Evolutionary conservation across 192 early-diverging fungal genomes (phyloP).

Genomic region (Dispira simplex): DNA sequence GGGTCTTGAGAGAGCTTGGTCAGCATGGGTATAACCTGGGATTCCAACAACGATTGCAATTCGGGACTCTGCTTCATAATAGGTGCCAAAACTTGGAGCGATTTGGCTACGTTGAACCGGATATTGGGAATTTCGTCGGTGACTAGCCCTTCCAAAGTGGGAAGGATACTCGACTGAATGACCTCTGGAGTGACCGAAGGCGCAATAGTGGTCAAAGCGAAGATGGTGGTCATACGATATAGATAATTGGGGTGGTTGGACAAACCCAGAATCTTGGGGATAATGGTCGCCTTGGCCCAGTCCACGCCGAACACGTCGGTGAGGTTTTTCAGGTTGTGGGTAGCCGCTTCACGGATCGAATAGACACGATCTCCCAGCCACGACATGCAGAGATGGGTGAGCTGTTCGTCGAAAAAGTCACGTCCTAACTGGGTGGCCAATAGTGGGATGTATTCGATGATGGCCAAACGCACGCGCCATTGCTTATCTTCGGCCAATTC

Average conservation of each 20-base stretch:
- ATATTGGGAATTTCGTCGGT: slow-evolving; percentile 98
- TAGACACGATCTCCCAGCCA: slow-evolving; percentile 96
- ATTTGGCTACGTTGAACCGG: slow-evolving; percentile 97
- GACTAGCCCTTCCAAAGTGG: slow-evolving; percentile 67
- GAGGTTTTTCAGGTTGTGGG: slow-evolving; percentile 82
- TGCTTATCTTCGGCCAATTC: slow-evolving; percentile 99
- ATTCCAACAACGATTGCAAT: slow-evolving; percentile 38
- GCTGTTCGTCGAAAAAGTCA: slow-evolving; percentile 94
- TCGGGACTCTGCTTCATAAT: slow-evolving; percentile 51
- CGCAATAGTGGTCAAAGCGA: slow-evolving; percentile 87
- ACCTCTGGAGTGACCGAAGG: slow-evolving; percentile 75
- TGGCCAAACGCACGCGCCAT: slow-evolving; percentile 97
- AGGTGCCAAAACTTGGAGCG: slow-evolving; percentile 69
- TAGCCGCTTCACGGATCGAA: slow-evolving; percentile 96
- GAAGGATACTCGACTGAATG: slow-evolving; percentile 76
- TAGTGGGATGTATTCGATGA: slow-evolving; percentile 98
- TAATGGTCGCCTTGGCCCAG: slow-evolving; percentile 89
- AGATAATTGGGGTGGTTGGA: slow-evolving; percentile 86
- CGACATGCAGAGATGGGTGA: slow-evolving; percentile 89
- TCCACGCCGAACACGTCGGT: slow-evolving; percentile 98
- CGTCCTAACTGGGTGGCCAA: slow-evolving; percentile 92
- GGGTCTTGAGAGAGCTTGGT: slow-evolving; percentile 70
- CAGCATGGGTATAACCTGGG: slow-evolving; percentile 68
- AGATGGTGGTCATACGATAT: slow-evolving; percentile 96
- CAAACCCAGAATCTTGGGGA: slow-evolving; percentile 89